These are phyloP conservation scores for Didymella arachidicola DNA, from an alignment of 2,329 filamentous ascomycete species.

Conservation along the genomic window DNA sequence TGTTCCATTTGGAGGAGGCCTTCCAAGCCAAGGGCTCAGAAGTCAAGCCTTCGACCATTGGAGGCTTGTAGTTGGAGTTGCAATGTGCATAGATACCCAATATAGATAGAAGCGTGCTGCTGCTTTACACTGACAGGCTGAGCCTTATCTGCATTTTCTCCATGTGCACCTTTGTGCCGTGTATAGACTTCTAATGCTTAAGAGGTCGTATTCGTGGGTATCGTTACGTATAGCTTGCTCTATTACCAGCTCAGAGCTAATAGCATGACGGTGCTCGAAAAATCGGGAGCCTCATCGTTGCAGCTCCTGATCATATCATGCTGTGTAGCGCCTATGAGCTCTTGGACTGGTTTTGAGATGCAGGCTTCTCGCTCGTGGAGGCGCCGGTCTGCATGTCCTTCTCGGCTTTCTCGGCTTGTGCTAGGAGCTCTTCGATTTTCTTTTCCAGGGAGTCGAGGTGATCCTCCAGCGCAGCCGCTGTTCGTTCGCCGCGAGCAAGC, in stretches of 20 bases:
- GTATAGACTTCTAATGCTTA: not conserved
- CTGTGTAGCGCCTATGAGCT: conserved; percentile 1
- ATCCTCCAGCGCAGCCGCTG: conserved; percentile 63
- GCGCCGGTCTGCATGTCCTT: conserved; percentile 30
- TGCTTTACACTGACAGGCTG: not conserved
- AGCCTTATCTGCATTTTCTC: not conserved
- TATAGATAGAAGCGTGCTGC: conserved; percentile 4
- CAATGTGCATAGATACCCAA: conserved; percentile 14
- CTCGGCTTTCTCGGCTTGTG: conserved; percentile 56
- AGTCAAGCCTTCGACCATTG: conserved; percentile 44
- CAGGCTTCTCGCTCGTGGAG: not conserved
- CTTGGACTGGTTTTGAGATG: conserved; percentile 13
- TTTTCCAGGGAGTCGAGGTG: conserved; percentile 63
- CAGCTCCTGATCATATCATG: not conserved
- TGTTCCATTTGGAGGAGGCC: conserved; percentile 66
- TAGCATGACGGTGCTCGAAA: not conserved
- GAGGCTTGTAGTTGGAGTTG: conserved; percentile 35
- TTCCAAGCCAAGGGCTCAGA: conserved; percentile 45
- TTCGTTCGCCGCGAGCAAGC: conserved; percentile 62
- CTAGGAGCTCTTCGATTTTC: conserved; percentile 63
- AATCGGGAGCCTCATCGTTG: not conserved
- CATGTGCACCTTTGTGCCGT: not conserved
- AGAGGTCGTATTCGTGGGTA: conserved; percentile 9
- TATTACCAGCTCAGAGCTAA: not conserved
- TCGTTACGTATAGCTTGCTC: not conserved